Base-by-base conservation (phyloP, 176 grass and related monocot species). In the Tillandsia fasciculata region DNA sequence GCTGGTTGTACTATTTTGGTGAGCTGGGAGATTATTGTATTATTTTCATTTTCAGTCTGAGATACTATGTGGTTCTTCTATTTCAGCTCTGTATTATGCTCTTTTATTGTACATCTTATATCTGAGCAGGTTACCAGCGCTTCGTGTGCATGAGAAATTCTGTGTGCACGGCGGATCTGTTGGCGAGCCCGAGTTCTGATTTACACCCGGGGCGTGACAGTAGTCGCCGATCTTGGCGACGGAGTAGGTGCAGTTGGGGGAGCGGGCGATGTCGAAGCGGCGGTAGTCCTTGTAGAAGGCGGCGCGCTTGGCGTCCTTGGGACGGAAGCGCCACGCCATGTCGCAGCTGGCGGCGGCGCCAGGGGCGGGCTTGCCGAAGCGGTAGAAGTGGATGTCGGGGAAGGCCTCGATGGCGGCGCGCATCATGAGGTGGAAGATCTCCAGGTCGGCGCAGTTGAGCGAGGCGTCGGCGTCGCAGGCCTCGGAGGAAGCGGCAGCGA, bases 241-340 rank as follows among this genome's bases (percentile, higher is more conserved):
- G 23, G 87, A 81, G 54, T 95, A 89, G 53, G 67, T 58, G 74
- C 52, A 20, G 20, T 20, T 20, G 20, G 20, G 20, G 20, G 20
- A 20, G 20, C 20, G 20, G 20, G 20, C 20, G 64, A 95, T 24
- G 69, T 72, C 65, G 61, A 95, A 95, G 66, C 90, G 86, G 48
- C 83, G 86, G 71, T 95, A 95, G 84, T 95, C 83, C 78, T 89
- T 89, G 53, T 77, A 79, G 57, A 82, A 79, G 12, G 80, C 75
- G 2, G 70, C 70, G 23, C 71, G 68, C 49, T 20, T 70, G 13
- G 77, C 72, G 11, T 63, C 22, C 52, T 79, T 80, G 28, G 70
- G 83, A 70, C 73, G 84, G 76, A 85, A 83, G 50, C 64, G 84
- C 87, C 87, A 87, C 23, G 91, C 87, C 87, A 96, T 96, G 76